Evolutionary conservation across 2,329 filamentous ascomycete species (phyloP).

Genomic region (Ophiosphaerella narmari): DNA sequence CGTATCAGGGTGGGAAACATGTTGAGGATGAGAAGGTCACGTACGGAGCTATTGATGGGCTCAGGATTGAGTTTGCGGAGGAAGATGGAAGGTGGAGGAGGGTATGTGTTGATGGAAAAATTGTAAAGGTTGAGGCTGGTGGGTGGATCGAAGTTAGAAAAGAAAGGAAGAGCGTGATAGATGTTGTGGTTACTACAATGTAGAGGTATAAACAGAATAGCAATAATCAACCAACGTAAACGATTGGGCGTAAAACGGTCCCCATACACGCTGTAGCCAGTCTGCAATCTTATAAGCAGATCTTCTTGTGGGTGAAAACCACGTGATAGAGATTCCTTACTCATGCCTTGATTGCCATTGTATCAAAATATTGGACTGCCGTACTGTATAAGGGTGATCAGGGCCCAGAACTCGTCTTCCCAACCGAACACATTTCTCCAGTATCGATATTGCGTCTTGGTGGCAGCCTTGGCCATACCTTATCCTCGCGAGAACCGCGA

Average conservation of each 20-base stretch:
- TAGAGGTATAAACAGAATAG: neutral
- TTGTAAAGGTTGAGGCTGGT: conserved; percentile 71
- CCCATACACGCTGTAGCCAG: neutral
- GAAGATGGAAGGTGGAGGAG: conserved; percentile 76
- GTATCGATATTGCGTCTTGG: too few species aligned
- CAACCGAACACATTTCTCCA: too few species aligned
- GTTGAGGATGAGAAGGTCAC: conserved; percentile 61
- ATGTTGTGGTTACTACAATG: conserved; percentile 30
- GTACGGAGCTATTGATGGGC: conserved; percentile 71
- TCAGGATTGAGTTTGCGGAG: conserved; percentile 71
- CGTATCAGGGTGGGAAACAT: conserved; percentile 63
- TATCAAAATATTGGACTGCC: too few species aligned
- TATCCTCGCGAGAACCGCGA: too few species aligned
- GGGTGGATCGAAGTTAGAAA: conserved; percentile 72
- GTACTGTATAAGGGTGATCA: too few species aligned
- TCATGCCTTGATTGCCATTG: too few species aligned
- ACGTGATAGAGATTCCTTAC: too few species aligned
- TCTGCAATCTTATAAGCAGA: too few species aligned
- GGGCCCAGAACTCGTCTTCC: too few species aligned
- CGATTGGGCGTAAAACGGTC: neutral
- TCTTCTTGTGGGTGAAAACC: too few species aligned
- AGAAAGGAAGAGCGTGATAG: conserved; percentile 49
- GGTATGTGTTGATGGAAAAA: conserved; percentile 90
- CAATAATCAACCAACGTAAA: neutral
- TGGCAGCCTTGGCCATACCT: too few species aligned